Base-by-base conservation (phyloP, 2,329 filamentous ascomycete genomes). In the Aspergillus ruber region DNA sequence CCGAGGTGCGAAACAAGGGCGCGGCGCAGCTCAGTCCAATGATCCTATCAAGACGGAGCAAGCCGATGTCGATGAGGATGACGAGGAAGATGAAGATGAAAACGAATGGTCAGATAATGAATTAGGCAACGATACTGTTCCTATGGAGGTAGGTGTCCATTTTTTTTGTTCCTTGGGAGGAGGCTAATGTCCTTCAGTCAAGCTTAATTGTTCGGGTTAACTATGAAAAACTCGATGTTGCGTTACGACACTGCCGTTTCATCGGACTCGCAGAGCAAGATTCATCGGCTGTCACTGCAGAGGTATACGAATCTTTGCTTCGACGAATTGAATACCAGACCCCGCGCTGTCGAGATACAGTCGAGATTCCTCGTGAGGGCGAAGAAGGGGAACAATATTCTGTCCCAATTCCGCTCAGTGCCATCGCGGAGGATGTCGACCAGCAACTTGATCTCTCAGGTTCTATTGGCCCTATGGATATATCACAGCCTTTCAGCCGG, bases 211-310 rank as follows among this genome's bases (percentile, higher is more conserved):
- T 97, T 43, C 82, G 85, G 23, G 75, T 96, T 46, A 96, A 95
- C 63, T 85, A 88, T 60, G 85, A 90, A 47, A 94, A 91, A 66
- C 88, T 89, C 50, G 75, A 85, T 6, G 87, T 96, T 8, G 83
- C 87, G 43, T 75, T 95, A 53, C 87, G 91, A 48, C 95, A 89
- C 58, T 79, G 84, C 54, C 81, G 83, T 17, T 81, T 97, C 2
- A 81, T 85, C 45, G 76, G 82, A n/a, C 80, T 90, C 48, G 88
- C 83, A 1, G 77, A 83, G 44, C 81, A 86, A 45, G 76, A 80
- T 27, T 78, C 93, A 17, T 87, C 90, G 40, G 76, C 83, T 36
- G 82, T 80, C 1, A 94, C 90, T 1, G 84, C 85, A 1, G 78
- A 84, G 50, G 82, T 97, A 1, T 97, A 95, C 63, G 81, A 80